These are phyloP conservation scores for Eleusine indica DNA, from an alignment of 176 grass and related monocot species.

Conservation along the genomic window DNA sequence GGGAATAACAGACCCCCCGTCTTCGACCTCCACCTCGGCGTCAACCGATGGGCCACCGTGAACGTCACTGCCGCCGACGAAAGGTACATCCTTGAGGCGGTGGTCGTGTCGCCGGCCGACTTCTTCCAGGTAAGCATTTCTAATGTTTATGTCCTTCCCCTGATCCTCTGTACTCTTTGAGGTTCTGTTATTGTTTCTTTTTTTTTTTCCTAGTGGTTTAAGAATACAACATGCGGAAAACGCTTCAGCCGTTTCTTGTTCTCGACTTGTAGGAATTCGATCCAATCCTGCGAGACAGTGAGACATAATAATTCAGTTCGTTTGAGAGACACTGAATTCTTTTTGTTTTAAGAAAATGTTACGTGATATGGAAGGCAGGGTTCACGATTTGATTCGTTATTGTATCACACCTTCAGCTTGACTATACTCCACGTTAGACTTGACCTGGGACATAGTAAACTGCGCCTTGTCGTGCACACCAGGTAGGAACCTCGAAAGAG, in stretches of 20 bases:
- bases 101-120: slow-evolving; percentile 26
- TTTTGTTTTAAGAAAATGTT: not conserved
- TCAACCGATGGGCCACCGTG: slow-evolving; percentile 48
- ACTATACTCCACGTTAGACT: not conserved
- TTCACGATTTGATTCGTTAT: not conserved
- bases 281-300: not conserved
- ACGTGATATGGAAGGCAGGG: not conserved
- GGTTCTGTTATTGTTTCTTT: too few species aligned
- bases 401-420: not conserved
- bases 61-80: slow-evolving; percentile 32
- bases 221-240: not conserved
- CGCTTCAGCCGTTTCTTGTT: not conserved
- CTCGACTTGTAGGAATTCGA: not conserved
- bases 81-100: slow-evolving; percentile 8
- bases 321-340: not conserved
- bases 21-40: slow-evolving; percentile 57
- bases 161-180: too few species aligned
- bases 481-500: not conserved
- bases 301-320: too few species aligned
- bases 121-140: slow-evolving; percentile 37
- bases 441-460: not conserved
- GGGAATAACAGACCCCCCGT: not conserved
- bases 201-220: too few species aligned
- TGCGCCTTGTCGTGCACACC: not conserved
- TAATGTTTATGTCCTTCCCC: not conserved